phyloP scores from a whole-genome alignment of 2,329 filamentous ascomycete genomes.

The Fusarium tupiense region DNA sequence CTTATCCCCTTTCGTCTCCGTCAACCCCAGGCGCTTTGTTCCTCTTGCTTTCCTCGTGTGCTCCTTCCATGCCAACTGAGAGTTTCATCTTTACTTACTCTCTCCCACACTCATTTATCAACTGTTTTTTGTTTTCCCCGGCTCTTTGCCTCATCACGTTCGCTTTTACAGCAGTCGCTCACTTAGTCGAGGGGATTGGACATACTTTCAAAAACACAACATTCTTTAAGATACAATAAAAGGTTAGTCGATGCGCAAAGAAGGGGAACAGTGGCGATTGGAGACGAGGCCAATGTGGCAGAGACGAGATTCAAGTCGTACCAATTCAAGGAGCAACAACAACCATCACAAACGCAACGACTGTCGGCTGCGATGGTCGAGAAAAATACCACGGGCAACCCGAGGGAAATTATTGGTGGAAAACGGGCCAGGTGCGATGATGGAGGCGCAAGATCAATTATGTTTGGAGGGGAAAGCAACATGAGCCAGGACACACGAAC shows the following conservation, averaged over 20 bases:
- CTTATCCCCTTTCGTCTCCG: conserved; percentile 43
- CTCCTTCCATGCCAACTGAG: conserved; percentile 62
- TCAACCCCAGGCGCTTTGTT: conserved; percentile 39
- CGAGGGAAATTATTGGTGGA: not conserved
- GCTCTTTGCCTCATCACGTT: conserved; percentile 43
- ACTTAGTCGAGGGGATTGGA: conserved; percentile 32
- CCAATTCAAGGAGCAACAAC: not conserved
- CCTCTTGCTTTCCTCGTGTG: conserved; percentile 43
- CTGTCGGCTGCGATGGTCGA: not conserved
- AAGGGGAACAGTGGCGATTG: not conserved
- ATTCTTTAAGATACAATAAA: conserved; percentile 35
- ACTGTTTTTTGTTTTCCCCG: conserved; percentile 34
- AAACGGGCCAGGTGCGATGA: not conserved
- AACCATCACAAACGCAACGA: not conserved
- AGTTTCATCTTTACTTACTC: conserved; percentile 55
- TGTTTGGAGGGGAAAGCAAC: not conserved
- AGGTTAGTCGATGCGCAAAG: conserved; percentile 34
- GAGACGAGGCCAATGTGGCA: not conserved
- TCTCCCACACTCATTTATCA: conserved; percentile 65
- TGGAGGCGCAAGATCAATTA: not conserved
- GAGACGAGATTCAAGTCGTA: not conserved
- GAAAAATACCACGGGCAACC: not conserved
- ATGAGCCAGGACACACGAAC: not conserved
- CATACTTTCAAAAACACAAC: not conserved
- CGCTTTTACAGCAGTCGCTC: conserved; percentile 44